Evolutionary conservation across 192 early-diverging fungal genomes (phyloP), one percentile per base, ranked within the genome.

Genomic region (Coemansia erecta): DNA sequence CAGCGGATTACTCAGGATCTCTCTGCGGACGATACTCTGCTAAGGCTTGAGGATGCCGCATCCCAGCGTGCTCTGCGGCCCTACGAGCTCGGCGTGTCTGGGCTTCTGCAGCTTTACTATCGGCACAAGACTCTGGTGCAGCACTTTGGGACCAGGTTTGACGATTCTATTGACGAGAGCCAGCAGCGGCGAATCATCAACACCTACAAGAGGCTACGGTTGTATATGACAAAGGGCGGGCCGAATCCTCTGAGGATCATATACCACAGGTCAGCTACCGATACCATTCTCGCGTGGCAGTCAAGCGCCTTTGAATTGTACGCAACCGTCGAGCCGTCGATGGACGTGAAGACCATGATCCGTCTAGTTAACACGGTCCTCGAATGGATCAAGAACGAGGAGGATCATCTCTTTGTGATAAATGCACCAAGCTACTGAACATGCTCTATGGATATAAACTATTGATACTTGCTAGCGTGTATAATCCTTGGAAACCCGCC

Each of bases 341-440:
- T 87, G 14, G 80, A 85, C 4, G 89, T 88, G 46, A 78, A 81
- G 41, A 70, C 72, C 15, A 81, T 90, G 55, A 89, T 89, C 17
- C 66, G 81, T 2, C 74, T 82, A 52, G 84, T 85, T 9, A 91
- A 90, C 63, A 64, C 73, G 35, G 73, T 90, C 23, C 64, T 90
- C n/a, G 81, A 85, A 42, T 92, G 90, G 90, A 85, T 90, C 50
- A 86, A 84, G 50, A 87, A 84, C 56, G 80, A 90, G 24, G 89
- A 90, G 60, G 88, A 90, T 22, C 85, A 81, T 49, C 59, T 92
- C 39, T 86, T 92, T 64, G 87, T 90, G 19, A 60, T 90, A 22
- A 86, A 89, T 46, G 82, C 89, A 7, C 89, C 88, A 7, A 86
- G 86, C 21, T 89, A 90, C 77, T 89, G 79, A 80, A n/a, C 46